Evolutionary conservation across 495 filamentous ascomycete genomes (phyloP).

Genomic region (Venustampulla echinocandica): DNA sequence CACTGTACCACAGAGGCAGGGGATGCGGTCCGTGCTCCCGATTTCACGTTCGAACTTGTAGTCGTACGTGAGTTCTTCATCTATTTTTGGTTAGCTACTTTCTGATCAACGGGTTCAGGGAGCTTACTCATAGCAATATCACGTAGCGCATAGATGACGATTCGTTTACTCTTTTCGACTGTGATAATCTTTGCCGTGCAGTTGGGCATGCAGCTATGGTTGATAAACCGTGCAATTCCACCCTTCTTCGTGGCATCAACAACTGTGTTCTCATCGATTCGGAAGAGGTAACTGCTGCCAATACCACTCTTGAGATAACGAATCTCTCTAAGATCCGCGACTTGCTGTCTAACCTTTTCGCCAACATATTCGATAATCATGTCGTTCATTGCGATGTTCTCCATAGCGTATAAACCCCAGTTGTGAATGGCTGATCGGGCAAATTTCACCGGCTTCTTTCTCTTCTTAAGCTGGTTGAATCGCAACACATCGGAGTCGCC

Average conservation of each 20-base stretch:
- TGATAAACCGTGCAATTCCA: constrained; percentile 97
- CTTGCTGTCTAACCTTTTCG: constrained; percentile 91
- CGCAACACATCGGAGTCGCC: constrained; percentile 82
- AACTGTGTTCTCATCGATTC: constrained; percentile 95
- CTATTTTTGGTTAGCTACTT: constrained; percentile 47
- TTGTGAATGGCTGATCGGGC: constrained; percentile 97
- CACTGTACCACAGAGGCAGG: constrained; percentile 89
- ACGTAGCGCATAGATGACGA: constrained; percentile 94
- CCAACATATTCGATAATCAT: constrained; percentile 99
- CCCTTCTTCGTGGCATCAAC: constrained; percentile 98
- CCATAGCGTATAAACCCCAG: constrained; percentile 96
- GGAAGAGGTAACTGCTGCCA: constrained; percentile 94
- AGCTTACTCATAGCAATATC: constrained; percentile 89
- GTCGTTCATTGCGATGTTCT: constrained; percentile 93
- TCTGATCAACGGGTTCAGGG: not conserved
- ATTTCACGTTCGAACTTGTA: constrained; percentile 99
- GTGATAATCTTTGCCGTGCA: constrained; percentile 99
- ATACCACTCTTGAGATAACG: constrained; percentile 94
- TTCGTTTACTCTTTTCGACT: constrained; percentile 96
- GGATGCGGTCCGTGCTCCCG: constrained; percentile 88
- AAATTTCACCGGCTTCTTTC: constrained; percentile 98
- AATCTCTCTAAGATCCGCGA: constrained; percentile 87
- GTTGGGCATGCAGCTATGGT: constrained; percentile 95
- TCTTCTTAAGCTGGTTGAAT: constrained; percentile 99
- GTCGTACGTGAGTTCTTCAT: constrained; percentile 98